phyloP scores from a whole-genome alignment of 2,329 filamentous ascomycete genomes.

The Fusarium liriodendri region DNA sequence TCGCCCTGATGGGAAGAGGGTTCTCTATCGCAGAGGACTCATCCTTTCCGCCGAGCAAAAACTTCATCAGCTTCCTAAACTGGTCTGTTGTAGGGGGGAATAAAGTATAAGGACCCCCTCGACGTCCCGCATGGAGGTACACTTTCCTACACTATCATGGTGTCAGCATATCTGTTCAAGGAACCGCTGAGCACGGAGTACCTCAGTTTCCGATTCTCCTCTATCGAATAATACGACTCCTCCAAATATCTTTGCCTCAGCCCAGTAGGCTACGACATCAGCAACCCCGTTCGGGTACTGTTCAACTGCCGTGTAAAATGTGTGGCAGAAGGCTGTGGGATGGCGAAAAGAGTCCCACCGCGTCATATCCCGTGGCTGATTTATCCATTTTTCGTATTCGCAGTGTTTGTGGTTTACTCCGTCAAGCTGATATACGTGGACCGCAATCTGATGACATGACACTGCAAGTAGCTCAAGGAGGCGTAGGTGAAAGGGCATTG shows the following conservation, averaged over 20 bases:
- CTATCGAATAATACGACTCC: slow-evolving; percentile 14
- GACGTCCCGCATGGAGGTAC: slow-evolving; percentile 10
- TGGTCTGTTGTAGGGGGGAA: slow-evolving; percentile 3
- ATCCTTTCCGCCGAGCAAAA: background rate
- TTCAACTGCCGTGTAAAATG: background rate
- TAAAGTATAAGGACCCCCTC: slow-evolving; percentile 2
- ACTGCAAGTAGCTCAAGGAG: slow-evolving; percentile 5
- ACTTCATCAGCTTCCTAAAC: background rate
- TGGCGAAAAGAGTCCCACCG: slow-evolving; percentile 3
- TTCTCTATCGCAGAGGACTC: background rate
- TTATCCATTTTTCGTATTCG: slow-evolving; percentile 3
- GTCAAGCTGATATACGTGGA: background rate
- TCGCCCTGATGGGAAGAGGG: background rate
- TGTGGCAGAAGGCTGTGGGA: slow-evolving; percentile 2
- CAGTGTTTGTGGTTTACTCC: background rate
- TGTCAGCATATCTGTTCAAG: background rate
- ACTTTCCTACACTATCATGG: background rate
- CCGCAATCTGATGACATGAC: background rate
- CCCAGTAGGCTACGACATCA: slow-evolving; percentile 21
- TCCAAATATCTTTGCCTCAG: slow-evolving; percentile 18
- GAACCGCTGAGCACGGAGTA: background rate
- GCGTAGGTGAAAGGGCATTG: background rate
- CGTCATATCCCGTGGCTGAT: background rate
- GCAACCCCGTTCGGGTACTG: slow-evolving; percentile 10
- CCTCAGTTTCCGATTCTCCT: background rate